Base-by-base conservation (phyloP, 73 alveolate species). In the Symbiodinium natans region DNA sequence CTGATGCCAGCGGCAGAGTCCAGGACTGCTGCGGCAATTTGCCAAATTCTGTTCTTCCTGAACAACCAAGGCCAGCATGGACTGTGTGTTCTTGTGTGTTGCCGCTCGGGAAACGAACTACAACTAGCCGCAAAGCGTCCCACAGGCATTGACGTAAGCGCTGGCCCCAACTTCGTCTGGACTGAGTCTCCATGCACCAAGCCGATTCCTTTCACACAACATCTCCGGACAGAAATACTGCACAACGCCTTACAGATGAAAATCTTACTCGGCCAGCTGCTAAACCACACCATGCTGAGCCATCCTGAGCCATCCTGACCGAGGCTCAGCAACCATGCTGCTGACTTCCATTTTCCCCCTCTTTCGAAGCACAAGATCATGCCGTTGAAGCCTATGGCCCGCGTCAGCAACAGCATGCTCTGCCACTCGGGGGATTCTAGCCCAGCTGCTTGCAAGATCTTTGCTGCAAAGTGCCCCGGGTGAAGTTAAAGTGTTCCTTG, bases 301-400 rank as follows among this genome's bases (percentile, higher is more conserved):
- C 13, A 46, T 46, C 21, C 6, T 46, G 6, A 9, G 59, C 59
- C 59, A 7, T 25, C 3, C 36, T 21, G 7, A 34, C 77, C 34
- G 77, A 63, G 77, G 31, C 31, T 63, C 77, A 63, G 25, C 77
- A 63, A 63, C 31, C 77, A 27, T 27, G 39, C 31, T 23, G 77
- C 77, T 63, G 77, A 63, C 77, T 1, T 63, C 77, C 77, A 63
- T 34, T 21, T 21, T 11, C 77, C 77, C 17, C 77, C 77, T 21
- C 34, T 23, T 27, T 63, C 77, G 77, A 23, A 27, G 77, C 77
- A 63, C 34, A 63, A 63, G 77, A 63, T 63, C 77, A 63, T 2
- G 36, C 77, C 77, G 34, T 63, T 63, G 77, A 63, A 63, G 77
- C 77, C 77, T 63, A 27, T 52, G 27, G 77, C 77, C 77, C 59